These are phyloP conservation scores for Tuber brumale DNA, from an alignment of 495 filamentous ascomycete species.

Conservation along the genomic window DNA sequence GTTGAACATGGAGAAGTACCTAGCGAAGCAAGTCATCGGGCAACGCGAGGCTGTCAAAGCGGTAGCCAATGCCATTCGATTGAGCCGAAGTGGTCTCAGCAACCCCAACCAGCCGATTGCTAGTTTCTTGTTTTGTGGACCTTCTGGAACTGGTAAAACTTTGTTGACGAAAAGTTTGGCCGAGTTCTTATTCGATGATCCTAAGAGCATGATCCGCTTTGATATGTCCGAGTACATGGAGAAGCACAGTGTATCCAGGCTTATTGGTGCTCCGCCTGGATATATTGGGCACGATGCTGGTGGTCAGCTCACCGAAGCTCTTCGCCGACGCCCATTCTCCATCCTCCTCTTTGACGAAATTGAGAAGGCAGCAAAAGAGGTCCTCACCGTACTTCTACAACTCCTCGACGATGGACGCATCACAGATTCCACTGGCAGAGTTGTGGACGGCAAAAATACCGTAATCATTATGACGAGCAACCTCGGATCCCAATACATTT, in stretches of 20 bases:
- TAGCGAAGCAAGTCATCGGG: slow-evolving; percentile 78
- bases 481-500: slow-evolving; percentile 86
- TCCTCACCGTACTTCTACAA: slow-evolving; percentile 90
- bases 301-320: slow-evolving; percentile 87
- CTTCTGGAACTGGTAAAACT: slow-evolving; percentile 96
- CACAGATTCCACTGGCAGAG: slow-evolving; percentile 90
- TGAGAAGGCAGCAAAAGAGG: slow-evolving; percentile 97
- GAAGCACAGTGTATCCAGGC: slow-evolving; percentile 87
- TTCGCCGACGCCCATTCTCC: slow-evolving; percentile 91
- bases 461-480: slow-evolving; percentile 99
- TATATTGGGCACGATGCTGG: slow-evolving; percentile 96
- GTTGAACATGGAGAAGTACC: slow-evolving; percentile 81
- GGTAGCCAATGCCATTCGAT: slow-evolving; percentile 89
- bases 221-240: slow-evolving; percentile 99
- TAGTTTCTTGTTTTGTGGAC: slow-evolving; percentile 96
- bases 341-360: slow-evolving; percentile 97
- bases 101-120: slow-evolving; percentile 89
- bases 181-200: slow-evolving; percentile 96
- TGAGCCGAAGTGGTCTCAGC: slow-evolving; percentile 84
- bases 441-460: slow-evolving; percentile 93
- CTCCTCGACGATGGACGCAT: slow-evolving; percentile 99
- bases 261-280: slow-evolving; percentile 95
- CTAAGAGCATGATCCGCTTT: slow-evolving; percentile 96
- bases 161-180: slow-evolving; percentile 92
- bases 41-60: slow-evolving; percentile 91